These are phyloP conservation scores for Xylaria sp. DNA, from an alignment of 2,329 filamentous ascomycete genomes.

Conservation along the genomic window DNA sequence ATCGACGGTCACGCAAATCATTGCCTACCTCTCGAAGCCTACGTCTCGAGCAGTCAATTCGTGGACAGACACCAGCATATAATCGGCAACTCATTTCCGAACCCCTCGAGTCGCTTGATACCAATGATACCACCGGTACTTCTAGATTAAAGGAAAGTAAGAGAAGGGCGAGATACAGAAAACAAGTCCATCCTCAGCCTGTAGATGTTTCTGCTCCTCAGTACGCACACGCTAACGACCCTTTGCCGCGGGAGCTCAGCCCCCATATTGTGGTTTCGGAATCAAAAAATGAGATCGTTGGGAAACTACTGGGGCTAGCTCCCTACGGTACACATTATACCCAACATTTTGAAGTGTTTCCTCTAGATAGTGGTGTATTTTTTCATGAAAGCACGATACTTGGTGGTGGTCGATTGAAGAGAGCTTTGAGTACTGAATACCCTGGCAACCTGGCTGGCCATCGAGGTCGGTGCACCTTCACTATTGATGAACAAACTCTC, in stretches of 20 bases:
- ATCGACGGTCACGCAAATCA: constrained; percentile 47
- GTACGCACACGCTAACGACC: constrained; percentile 59
- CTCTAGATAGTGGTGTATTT: constrained; percentile 59
- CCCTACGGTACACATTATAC: constrained; percentile 67
- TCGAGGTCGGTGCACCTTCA: constrained; percentile 48
- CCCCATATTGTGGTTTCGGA: constrained; percentile 31
- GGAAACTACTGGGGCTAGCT: constrained; percentile 59
- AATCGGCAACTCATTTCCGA: constrained; percentile 4
- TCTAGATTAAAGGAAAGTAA: neutral
- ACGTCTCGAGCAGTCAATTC: constrained; percentile 46
- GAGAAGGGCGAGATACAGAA: constrained; percentile 44
- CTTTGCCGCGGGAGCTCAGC: constrained; percentile 46
- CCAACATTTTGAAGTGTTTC: constrained; percentile 66
- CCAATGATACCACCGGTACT: constrained; percentile 1
- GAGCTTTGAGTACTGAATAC: constrained; percentile 43
- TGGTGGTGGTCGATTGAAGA: constrained; percentile 57
- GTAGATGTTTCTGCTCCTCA: constrained; percentile 59
- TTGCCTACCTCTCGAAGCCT: constrained; percentile 36
- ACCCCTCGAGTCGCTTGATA: constrained; percentile 1
- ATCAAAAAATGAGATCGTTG: constrained; percentile 29
- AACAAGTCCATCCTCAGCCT: constrained; percentile 49
- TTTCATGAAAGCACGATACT: constrained; percentile 66
- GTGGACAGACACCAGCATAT: constrained; percentile 30
- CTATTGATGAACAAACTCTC: constrained; percentile 55
- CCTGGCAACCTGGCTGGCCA: constrained; percentile 38